These are phyloP conservation scores for Leccinum fuscescens DNA, from an alignment of 1,284 basidiomycete genomes.

Conservation along the genomic window DNA sequence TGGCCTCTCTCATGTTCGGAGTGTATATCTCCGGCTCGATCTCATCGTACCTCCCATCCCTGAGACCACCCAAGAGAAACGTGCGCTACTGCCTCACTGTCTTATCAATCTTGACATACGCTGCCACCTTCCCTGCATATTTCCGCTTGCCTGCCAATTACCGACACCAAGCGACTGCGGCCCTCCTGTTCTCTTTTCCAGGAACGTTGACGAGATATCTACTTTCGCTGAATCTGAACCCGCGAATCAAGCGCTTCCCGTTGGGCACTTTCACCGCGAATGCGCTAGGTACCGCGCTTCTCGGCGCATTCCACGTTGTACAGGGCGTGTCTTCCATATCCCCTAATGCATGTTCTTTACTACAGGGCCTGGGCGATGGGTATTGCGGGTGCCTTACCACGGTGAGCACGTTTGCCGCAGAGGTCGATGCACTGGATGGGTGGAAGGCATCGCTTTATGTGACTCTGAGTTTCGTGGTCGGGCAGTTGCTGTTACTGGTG, in stretches of 20 bases:
- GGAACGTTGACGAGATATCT: constrained; percentile 86
- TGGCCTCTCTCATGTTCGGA: constrained; percentile 65
- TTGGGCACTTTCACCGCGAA: constrained; percentile 90
- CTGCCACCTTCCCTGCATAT: constrained; percentile 74
- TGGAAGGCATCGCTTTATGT: constrained; percentile 69
- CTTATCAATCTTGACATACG: constrained; percentile 57
- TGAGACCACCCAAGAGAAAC: constrained; percentile 39
- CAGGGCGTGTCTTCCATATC: constrained; percentile 55
- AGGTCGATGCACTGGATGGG: constrained; percentile 62
- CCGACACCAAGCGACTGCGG: constrained; percentile 81
- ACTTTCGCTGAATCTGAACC: constrained; percentile 74
- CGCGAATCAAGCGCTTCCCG: constrained; percentile 63
- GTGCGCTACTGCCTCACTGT: constrained; percentile 47
- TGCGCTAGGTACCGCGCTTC: constrained; percentile 72
- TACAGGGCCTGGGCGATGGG: constrained; percentile 85
- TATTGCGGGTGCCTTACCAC: constrained; percentile 96
- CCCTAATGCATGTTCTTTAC: constrained; percentile 60
- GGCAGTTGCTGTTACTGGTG: constrained; percentile 73
- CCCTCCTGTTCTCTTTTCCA: constrained; percentile 88
- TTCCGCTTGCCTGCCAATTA: constrained; percentile 68
- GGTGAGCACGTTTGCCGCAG: constrained; percentile 89
- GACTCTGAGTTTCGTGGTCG: constrained; percentile 63
- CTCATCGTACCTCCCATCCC: constrained; percentile 40
- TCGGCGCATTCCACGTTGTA: constrained; percentile 70
- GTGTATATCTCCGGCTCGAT: constrained; percentile 48